These are phyloP conservation scores for Suillus clintonianus DNA, from an alignment of 768 basidiomycete species.

Conservation along the genomic window DNA sequence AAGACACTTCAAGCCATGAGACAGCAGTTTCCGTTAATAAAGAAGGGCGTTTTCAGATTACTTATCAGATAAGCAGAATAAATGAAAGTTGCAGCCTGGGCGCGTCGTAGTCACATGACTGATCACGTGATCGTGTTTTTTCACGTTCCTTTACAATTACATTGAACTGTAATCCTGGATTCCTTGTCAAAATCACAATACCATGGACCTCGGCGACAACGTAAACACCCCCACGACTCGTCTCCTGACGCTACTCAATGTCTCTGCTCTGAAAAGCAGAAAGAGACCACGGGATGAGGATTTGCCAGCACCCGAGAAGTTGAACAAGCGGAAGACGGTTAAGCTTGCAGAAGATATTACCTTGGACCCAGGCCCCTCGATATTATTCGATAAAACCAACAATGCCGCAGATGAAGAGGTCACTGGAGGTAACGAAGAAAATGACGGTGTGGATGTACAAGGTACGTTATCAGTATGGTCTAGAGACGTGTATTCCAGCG, in stretches of 20 bases:
- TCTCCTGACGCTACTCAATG: constrained; percentile 86
- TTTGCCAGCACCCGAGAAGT: constrained; percentile 48
- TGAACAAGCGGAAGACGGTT: constrained; percentile 65
- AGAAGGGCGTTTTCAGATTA: not conserved
- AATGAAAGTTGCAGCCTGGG: not conserved
- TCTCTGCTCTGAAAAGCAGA: constrained; percentile 73
- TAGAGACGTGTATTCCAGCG: not conserved
- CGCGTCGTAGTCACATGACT: not conserved
- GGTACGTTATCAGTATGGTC: constrained; percentile 10
- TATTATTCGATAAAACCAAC: constrained; percentile 2
- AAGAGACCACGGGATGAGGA: constrained; percentile 55
- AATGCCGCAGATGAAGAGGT: constrained; percentile 26
- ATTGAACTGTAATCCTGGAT: no score
- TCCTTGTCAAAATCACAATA: not conserved
- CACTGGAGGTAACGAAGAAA: constrained; percentile 29
- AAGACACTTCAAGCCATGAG: not conserved
- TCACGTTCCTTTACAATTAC: no score
- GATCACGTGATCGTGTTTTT: not conserved
- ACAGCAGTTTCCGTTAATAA: not conserved
- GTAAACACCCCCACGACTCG: constrained; percentile 68
- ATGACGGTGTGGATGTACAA: constrained; percentile 30
- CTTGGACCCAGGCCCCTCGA: constrained; percentile 12
- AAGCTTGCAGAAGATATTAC: constrained; percentile 29
- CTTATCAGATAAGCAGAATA: not conserved
- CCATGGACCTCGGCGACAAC: constrained; percentile 19